These are phyloP conservation scores for Citrus maxima DNA, from an alignment of 345 rosid genomes.

Conservation along the genomic window DNA sequence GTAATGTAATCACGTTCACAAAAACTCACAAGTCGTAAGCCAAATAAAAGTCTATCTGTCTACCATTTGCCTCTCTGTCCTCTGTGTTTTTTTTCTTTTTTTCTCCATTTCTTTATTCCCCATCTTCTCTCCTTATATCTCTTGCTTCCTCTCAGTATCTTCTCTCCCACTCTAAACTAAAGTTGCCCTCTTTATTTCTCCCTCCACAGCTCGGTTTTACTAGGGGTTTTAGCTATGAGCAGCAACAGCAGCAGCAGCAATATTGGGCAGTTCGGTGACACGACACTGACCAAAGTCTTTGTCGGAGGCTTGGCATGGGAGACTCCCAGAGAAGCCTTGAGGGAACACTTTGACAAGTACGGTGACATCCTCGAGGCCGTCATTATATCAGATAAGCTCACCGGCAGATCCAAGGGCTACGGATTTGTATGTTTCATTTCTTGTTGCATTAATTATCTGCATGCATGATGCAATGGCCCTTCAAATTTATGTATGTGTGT, in stretches of 20 bases:
- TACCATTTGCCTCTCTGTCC: conserved; percentile 60
- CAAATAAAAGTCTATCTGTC: conserved; percentile 26
- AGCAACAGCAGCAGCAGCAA: conserved; percentile 28
- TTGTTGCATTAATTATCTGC: not conserved
- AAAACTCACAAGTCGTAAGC: not conserved
- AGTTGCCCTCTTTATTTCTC: not conserved
- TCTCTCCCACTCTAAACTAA: not conserved
- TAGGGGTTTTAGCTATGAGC: not conserved
- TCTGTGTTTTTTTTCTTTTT: not conserved
- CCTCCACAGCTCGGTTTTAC: not conserved
- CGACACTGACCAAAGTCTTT: conserved; percentile 91
- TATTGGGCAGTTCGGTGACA: conserved; percentile 72
- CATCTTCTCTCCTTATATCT: conserved; percentile 22
- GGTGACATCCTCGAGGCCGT: conserved; percentile 97
- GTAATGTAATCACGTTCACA: conserved; percentile 44
- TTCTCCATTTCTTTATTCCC: conserved; percentile 28
- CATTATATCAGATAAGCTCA: conserved; percentile 81
- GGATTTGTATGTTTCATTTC: conserved; percentile 61
- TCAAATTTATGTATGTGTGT: not conserved
- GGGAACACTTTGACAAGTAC: conserved; percentile 81
- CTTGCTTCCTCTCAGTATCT: not conserved
- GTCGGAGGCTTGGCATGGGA: conserved; percentile 99
- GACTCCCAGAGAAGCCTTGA: conserved; percentile 77
- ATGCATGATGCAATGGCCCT: not conserved
- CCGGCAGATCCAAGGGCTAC: conserved; percentile 97